These are phyloP conservation scores for Boletus pseudo-olivaceus DNA, from an alignment of 768 basidiomycete genomes.

Conservation along the genomic window DNA sequence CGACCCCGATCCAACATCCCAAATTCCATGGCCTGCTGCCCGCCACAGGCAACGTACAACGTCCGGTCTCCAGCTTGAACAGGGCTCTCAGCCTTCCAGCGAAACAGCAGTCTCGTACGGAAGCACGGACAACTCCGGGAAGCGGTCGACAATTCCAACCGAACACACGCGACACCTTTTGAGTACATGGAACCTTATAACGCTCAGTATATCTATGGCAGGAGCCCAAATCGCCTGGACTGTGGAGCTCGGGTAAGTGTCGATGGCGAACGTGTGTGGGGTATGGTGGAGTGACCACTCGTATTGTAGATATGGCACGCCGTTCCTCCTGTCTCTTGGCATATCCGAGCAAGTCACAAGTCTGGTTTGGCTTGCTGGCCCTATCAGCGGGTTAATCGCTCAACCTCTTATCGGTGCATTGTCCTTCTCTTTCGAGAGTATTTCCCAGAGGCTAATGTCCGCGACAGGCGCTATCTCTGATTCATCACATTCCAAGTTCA, in stretches of 20 bases:
- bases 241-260: constrained; percentile 81
- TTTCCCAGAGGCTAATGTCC: constrained; percentile 4
- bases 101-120: constrained; percentile 27
- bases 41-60: constrained; percentile 32
- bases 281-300: background rate
- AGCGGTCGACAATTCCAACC: constrained; percentile 11
- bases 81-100: constrained; percentile 14
- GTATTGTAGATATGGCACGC: constrained; percentile 81
- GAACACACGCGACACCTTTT: constrained; percentile 29
- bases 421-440: background rate
- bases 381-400: constrained; percentile 90
- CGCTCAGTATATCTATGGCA: constrained; percentile 87
- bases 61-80: constrained; percentile 22
- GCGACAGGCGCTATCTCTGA: constrained; percentile 87
- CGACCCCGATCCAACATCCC: constrained; percentile 76
- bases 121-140: constrained; percentile 32
- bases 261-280: background rate
- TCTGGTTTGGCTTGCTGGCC: constrained; percentile 93
- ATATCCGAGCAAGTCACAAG: constrained; percentile 88
- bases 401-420: constrained; percentile 93
- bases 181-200: constrained; percentile 69
- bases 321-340: constrained; percentile 78
- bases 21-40: constrained; percentile 70
- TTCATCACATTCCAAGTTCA: constrained; percentile 84
- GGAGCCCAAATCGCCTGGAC: constrained; percentile 97